phyloP scores from a whole-genome alignment of 768 basidiomycete species.

The Podaxis sp. region DNA sequence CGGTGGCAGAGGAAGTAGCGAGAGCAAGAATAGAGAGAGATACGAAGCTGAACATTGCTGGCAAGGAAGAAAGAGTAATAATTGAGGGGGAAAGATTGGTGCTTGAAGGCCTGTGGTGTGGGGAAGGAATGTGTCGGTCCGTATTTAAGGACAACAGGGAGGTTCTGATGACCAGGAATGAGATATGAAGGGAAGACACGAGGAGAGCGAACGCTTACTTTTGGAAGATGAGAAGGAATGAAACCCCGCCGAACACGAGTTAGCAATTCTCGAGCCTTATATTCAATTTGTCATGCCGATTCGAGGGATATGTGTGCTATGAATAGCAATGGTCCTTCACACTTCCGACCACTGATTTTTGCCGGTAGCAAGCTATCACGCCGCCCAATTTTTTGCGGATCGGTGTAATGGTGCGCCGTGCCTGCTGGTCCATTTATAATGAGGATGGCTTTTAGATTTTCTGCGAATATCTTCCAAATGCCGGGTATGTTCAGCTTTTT shows the following conservation, averaged over 20 bases:
- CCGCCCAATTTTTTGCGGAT: not conserved
- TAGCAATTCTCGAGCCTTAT: slow-evolving; percentile 9
- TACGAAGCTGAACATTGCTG: slow-evolving; percentile 34
- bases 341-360: not conserved
- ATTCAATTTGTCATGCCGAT: not conserved
- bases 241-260: slow-evolving; percentile 5
- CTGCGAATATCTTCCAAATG: not conserved
- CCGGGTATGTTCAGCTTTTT: not conserved
- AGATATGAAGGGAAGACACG: slow-evolving; percentile 25
- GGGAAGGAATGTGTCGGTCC: slow-evolving; percentile 22
- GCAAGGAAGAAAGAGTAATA: not conserved
- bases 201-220: slow-evolving; percentile 5
- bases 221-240: slow-evolving; percentile 10
- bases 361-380: not conserved
- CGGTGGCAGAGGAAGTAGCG: slow-evolving; percentile 35
- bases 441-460: not conserved
- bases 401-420: not conserved
- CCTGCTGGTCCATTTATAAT: not conserved
- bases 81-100: not conserved
- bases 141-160: slow-evolving; percentile 20
- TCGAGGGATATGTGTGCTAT: not conserved
- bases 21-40: slow-evolving; percentile 40
- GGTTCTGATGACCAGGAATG: slow-evolving; percentile 17
- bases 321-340: not conserved
- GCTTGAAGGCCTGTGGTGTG: slow-evolving; percentile 25